Conservation (phyloP, 78 protist species). For the Mantamonas sphyraenae region DNA sequence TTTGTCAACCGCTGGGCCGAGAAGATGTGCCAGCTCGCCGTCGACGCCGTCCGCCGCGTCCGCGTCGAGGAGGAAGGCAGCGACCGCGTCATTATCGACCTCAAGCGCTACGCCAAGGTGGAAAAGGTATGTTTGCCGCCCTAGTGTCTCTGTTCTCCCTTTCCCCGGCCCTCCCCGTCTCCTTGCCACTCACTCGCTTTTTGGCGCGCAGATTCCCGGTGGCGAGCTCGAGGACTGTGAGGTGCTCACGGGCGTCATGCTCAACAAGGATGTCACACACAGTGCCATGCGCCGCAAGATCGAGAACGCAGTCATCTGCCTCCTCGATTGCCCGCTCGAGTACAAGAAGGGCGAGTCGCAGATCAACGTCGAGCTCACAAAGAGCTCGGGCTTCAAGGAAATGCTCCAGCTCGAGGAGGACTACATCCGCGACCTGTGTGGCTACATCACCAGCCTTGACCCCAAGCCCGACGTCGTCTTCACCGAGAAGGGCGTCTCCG, state of each 20-base stretch:
- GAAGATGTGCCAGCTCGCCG: constrained; percentile 84
- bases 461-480: constrained; percentile 98
- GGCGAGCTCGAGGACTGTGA: constrained; percentile 86
- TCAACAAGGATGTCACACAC: constrained; percentile 98
- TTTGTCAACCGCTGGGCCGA: constrained; percentile 68
- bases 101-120: constrained; percentile 89
- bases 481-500: constrained; percentile 98
- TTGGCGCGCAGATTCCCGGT: constrained; percentile 84
- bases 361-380: constrained; percentile 66
- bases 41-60: constrained; percentile 92
- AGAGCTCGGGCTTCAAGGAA: constrained; percentile 71
- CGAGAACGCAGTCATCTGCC: constrained; percentile 92
- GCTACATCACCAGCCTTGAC: constrained; percentile 79
- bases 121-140: constrained; percentile 68
- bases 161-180: neutral
- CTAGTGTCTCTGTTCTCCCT: neutral
- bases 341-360: constrained; percentile 95
- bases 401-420: constrained; percentile 90
- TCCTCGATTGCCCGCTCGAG: constrained; percentile 97
- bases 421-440: constrained; percentile 67
- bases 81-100: constrained; percentile 85
- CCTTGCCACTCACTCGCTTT: neutral
- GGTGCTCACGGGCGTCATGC: constrained; percentile 92
- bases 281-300: constrained; percentile 91
- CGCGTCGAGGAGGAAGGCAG: constrained; percentile 43